Evolutionary conservation across 1,139 yeast species (phyloP).

Genomic region (Pichia sp.): DNA sequence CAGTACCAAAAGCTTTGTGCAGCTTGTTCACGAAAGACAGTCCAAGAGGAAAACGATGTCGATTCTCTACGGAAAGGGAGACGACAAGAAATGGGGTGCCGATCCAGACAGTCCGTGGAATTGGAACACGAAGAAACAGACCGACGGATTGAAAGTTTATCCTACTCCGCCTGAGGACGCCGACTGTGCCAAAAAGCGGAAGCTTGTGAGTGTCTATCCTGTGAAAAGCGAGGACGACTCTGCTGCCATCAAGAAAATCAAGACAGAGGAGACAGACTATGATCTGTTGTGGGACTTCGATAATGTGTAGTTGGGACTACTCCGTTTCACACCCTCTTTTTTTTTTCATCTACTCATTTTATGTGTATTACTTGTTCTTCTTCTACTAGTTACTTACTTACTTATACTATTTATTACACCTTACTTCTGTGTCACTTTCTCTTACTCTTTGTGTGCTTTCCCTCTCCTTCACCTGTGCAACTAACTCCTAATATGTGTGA

Average conservation of each 20-base stretch:
- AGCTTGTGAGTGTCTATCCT: background rate
- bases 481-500: background rate
- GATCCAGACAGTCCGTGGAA: conserved; percentile 14
- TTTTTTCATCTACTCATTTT: background rate
- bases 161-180: conserved; percentile 34
- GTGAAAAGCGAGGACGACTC: background rate
- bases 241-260: background rate
- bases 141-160: conserved; percentile 16
- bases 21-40: conserved; percentile 9
- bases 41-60: conserved; percentile 7
- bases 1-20: conserved; percentile 5
- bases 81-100: conserved; percentile 3
- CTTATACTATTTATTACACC: background rate
- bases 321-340: background rate
- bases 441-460: background rate
- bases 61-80: background rate
- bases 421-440: background rate
- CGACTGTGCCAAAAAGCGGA: background rate
- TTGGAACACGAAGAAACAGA: background rate
- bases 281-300: conserved; percentile 28
- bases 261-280: conserved; percentile 1
- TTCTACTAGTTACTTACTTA: background rate
- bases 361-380: background rate
- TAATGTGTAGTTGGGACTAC: conserved; percentile 7
- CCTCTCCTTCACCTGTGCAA: background rate